Evolutionary conservation across 1,139 yeast genomes (phyloP).

Genomic region (Debaryomyces singareniensis): DNA sequence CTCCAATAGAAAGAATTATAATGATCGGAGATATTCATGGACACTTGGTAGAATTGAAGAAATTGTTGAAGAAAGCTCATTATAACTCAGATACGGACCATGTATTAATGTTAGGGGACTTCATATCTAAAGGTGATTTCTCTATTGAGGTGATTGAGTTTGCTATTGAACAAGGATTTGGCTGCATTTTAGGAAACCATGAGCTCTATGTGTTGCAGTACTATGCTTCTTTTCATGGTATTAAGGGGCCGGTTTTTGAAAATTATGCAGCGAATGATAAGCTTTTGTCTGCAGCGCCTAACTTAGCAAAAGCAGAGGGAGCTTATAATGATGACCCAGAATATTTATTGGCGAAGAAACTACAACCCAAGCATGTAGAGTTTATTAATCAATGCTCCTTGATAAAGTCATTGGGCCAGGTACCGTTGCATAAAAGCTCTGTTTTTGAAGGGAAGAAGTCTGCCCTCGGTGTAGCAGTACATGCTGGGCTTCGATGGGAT

Average conservation of each 20-base stretch:
- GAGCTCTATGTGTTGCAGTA: slow-evolving; percentile 61
- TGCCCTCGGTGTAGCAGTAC: slow-evolving; percentile 61
- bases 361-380: slow-evolving; percentile 54
- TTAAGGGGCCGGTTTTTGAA: slow-evolving; percentile 25
- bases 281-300: too few relatives aligned
- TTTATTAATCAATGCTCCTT: slow-evolving; percentile 59
- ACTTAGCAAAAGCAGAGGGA: too few relatives aligned
- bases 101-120: slow-evolving; percentile 76
- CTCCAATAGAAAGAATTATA: slow-evolving; percentile 41
- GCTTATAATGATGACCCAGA: slow-evolving; percentile 50
- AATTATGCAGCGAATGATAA: neutral
- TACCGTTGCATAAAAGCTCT: slow-evolving; percentile 37
- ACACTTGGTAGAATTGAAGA: slow-evolving; percentile 47
- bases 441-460: slow-evolving; percentile 14
- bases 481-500: slow-evolving; percentile 73
- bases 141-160: slow-evolving; percentile 64
- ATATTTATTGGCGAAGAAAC: slow-evolving; percentile 49
- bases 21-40: slow-evolving; percentile 91
- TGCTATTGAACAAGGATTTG: slow-evolving; percentile 52
- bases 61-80: slow-evolving; percentile 41
- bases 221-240: slow-evolving; percentile 54
- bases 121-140: slow-evolving; percentile 77
- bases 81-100: slow-evolving; percentile 47
- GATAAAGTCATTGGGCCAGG: slow-evolving; percentile 55
- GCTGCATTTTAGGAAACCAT: slow-evolving; percentile 85